These are phyloP conservation scores for Emericellopsis cladophorae DNA, from an alignment of 2,329 filamentous ascomycete species.

Conservation along the genomic window DNA sequence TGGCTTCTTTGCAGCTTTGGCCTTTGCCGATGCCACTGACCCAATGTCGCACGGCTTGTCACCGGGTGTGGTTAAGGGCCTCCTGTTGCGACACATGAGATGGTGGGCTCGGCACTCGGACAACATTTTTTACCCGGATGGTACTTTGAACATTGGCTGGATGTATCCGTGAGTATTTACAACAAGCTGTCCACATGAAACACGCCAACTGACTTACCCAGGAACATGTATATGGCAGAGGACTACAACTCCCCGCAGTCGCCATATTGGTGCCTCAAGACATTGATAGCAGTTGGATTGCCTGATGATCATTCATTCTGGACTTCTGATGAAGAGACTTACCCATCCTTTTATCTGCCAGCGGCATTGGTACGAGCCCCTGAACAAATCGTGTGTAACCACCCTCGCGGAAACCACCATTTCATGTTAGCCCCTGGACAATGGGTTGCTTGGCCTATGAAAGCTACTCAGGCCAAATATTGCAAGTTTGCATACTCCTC, in stretches of 20 bases:
- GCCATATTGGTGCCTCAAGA: constrained; percentile 40
- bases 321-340: constrained; percentile 20
- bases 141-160: constrained; percentile 32
- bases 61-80: constrained; percentile 29
- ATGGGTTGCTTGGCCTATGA: constrained; percentile 22
- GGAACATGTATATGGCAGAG: constrained; percentile 41
- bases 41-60: constrained; percentile 22
- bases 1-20: constrained; percentile 32
- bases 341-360: constrained; percentile 6
- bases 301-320: constrained; percentile 28
- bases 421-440: constrained; percentile 23
- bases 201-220: background rate
- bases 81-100: constrained; percentile 33
- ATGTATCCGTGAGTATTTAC: constrained; percentile 14
- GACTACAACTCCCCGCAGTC: constrained; percentile 46
- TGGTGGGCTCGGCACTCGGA: constrained; percentile 29
- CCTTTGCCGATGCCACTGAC: constrained; percentile 22
- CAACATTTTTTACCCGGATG: constrained; percentile 32
- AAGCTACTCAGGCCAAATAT: constrained; percentile 29
- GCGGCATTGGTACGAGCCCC: background rate
- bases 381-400: constrained; percentile 1
- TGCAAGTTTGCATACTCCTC: constrained; percentile 36
- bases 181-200: background rate
- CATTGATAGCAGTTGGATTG: constrained; percentile 27
- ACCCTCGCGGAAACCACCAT: constrained; percentile 22